Evolutionary conservation across 495 filamentous ascomycete species (phyloP).

Genomic region (Opeltia flavorubescens): DNA sequence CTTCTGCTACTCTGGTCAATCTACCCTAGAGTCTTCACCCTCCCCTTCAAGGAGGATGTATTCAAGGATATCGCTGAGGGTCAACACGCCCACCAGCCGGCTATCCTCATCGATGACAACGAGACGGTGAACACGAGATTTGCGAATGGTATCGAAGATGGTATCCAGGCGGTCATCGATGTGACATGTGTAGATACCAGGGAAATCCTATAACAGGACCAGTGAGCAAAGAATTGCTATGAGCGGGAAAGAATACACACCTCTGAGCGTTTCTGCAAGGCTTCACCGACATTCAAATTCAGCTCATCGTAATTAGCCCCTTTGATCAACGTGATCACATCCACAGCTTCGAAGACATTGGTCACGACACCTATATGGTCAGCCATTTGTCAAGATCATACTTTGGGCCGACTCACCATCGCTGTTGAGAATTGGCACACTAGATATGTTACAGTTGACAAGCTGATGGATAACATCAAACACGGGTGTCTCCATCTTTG

Average conservation of each 20-base stretch:
- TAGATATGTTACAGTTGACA: constrained; percentile 84
- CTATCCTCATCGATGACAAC: constrained; percentile 84
- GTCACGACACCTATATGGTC: constrained; percentile 48
- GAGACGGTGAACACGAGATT: constrained; percentile 81
- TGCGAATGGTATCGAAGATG: constrained; percentile 93
- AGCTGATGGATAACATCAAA: constrained; percentile 93
- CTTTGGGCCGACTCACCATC: constrained; percentile 35
- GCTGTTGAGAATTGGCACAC: constrained; percentile 81
- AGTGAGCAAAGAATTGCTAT: neutral
- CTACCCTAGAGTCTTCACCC: constrained; percentile 31
- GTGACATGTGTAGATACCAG: constrained; percentile 92
- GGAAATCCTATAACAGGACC: constrained; percentile 55
- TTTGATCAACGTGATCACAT: constrained; percentile 92
- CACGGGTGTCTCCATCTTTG: constrained; percentile 82
- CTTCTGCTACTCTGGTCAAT: constrained; percentile 6
- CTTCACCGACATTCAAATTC: constrained; percentile 74
- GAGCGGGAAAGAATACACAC: constrained; percentile 20
- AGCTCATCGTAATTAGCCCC: constrained; percentile 87
- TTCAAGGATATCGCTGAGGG: constrained; percentile 89
- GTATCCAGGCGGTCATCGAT: constrained; percentile 83
- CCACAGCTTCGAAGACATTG: constrained; percentile 96
- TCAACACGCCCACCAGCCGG: constrained; percentile 76
- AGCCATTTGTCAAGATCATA: neutral
- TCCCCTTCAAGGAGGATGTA: constrained; percentile 86
- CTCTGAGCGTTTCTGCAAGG: constrained; percentile 71